Percentiles rank a stretch among this genome's conserved stretches.
Evolutionary conservation across 2,329 filamentous ascomycete genomes (phyloP).

Genomic region (Byssochlamys sp.): DNA sequence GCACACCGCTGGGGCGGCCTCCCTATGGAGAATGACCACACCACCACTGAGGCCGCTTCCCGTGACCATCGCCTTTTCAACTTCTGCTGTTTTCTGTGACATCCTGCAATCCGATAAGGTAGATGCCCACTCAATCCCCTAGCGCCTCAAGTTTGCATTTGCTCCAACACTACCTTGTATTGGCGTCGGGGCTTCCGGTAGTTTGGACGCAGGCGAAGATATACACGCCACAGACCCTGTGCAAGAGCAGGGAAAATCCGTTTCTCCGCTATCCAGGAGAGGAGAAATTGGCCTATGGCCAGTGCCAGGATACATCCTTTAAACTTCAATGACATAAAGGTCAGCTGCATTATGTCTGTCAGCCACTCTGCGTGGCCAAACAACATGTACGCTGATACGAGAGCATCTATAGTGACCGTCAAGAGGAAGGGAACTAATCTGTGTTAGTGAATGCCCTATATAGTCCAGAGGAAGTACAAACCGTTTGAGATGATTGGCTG

Average conservation of each 20-base stretch:
- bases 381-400: conserved; percentile 69
- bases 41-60: neutral
- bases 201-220: conserved; percentile 46
- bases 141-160: conserved; percentile 41
- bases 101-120: neutral
- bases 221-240: conserved; percentile 54
- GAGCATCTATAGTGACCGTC: conserved; percentile 60
- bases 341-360: conserved; percentile 72
- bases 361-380: conserved; percentile 63
- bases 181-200: conserved; percentile 69
- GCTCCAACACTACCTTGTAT: conserved; percentile 72
- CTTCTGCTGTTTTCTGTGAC: neutral
- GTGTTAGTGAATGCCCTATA: conserved; percentile 13
- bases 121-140: neutral
- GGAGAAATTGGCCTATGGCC: conserved; percentile 57
- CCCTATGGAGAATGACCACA: neutral
- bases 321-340: conserved; percentile 62
- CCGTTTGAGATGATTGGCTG: conserved; percentile 70
- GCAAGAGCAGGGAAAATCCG: conserved; percentile 61
- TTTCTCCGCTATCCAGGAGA: conserved; percentile 64
- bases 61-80: neutral
- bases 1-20: neutral
- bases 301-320: conserved; percentile 62
- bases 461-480: conserved; percentile 36
- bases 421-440: conserved; percentile 66